Base-by-base conservation (phyloP, 257 asterid genomes). In the Eustoma russellianum region DNA sequence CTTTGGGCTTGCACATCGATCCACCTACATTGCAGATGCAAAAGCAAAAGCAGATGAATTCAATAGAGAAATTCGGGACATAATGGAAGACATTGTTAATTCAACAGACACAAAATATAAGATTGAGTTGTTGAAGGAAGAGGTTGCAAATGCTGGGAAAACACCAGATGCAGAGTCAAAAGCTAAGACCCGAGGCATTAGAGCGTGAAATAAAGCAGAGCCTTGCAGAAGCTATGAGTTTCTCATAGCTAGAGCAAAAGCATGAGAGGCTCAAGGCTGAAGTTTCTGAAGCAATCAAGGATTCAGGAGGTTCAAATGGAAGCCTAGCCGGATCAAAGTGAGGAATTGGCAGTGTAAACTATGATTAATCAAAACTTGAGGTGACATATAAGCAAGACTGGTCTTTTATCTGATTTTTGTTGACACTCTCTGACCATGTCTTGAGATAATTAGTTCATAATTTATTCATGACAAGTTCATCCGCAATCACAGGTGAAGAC, bases 21-120 rank as follows among this genome's bases (percentile, higher is more conserved):
- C 64, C 92, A 34, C 45, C 62, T 63, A 5, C 62, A 40, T 56
- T 28, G 59, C 51, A 41, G 75, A 62, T 48, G 80, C 74, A 18
- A 52, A 62, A 66, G 67, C 52, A 48, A 77, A 71, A 69, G 13
- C 79, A 41, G 73, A 70, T 14, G 67, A 68, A 10, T 81, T 81
- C 9, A 68, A 77, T 50, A 74, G 71, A 51, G 80, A 89, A 68
- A 69, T 77, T 59, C 48, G 41, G 5, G 64, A 56, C 70, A 49
- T 75, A 33, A 74, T 83, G 66, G 88, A 79, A 30, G 72, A 81
- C 52, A 76, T 55, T 12, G 66, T 74, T 41, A 60, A 38, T 58
- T 76, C 95, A 13, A 67, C 85, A 5, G 87, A 76, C 59, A 60
- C 86, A 85, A 86, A 78, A 68, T 73, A 68, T 38, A 83, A 67